Evolutionary conservation across 164 flowering plant species (phyloP).

Genomic region (Vitis labrusca): DNA sequence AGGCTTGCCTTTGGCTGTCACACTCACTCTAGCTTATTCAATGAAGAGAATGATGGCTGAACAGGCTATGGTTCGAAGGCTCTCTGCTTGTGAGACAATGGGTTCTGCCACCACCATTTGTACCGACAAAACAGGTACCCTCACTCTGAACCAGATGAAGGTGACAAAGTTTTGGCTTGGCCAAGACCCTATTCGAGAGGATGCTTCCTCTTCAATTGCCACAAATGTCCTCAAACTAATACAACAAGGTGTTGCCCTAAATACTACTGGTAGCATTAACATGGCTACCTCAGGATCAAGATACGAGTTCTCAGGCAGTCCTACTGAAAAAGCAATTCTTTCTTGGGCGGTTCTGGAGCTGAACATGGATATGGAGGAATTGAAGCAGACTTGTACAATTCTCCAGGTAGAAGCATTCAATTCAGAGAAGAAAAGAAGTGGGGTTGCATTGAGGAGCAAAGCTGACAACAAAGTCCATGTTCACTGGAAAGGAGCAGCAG

Average conservation of each 20-base stretch:
- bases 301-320: conserved; percentile 60
- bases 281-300: conserved; percentile 10
- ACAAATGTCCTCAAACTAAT: conserved; percentile 28
- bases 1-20: conserved; percentile 36
- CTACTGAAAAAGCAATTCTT: conserved; percentile 66
- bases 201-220: conserved; percentile 14
- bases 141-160: conserved; percentile 59
- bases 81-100: conserved; percentile 38
- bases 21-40: conserved; percentile 35
- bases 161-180: conserved; percentile 58
- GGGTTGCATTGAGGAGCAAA: conserved; percentile 34
- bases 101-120: conserved; percentile 32
- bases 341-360: conserved; percentile 48
- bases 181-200: conserved; percentile 15
- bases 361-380: conserved; percentile 37
- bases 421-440: conserved; percentile 60
- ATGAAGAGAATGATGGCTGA: conserved; percentile 42
- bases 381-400: conserved; percentile 23
- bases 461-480: conserved; percentile 22
- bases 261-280: conserved; percentile 49
- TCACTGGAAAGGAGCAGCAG: conserved; percentile 78
- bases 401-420: conserved; percentile 59
- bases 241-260: conserved; percentile 49
- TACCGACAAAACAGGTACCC: conserved; percentile 50
- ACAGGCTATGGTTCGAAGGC: conserved; percentile 33